A percentile compares a stretch with the other conserved stretches of the same genome.
phyloP scores from a whole-genome alignment of 169 alveolate species.

The Plasmodium gallinaceum region DNA sequence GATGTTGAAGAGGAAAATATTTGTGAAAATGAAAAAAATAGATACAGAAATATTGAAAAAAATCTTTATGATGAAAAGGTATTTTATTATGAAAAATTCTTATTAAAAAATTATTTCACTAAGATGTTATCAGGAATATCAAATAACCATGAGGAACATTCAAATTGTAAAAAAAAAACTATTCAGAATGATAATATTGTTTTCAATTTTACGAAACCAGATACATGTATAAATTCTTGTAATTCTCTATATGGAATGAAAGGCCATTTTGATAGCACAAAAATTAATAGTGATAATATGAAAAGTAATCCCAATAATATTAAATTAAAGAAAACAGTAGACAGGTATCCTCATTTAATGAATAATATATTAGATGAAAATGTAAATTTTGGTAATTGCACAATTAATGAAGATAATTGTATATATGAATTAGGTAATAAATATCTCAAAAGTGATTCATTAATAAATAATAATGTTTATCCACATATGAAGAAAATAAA shows the following conservation, averaged over 20 bases:
- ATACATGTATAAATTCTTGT: constrained; percentile 3
- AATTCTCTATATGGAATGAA: constrained; percentile 21
- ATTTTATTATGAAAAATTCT: constrained; percentile 40
- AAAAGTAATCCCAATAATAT: neutral
- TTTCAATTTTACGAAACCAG: neutral
- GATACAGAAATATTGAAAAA: constrained; percentile 1
- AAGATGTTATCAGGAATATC: constrained; percentile 36
- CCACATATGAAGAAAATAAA: constrained; percentile 9
- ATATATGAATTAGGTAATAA: neutral
- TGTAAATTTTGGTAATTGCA: neutral
- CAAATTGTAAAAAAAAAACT: neutral
- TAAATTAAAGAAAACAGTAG: neutral
- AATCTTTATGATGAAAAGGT: constrained; percentile 29
- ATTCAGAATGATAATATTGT: neutral
- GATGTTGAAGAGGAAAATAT: constrained; percentile 7
- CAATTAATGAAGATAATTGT: neutral
- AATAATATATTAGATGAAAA: neutral
- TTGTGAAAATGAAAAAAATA: constrained; percentile 1
- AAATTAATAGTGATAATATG: neutral
- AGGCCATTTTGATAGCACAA: constrained; percentile 20
- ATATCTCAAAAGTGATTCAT: neutral
- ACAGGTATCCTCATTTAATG: neutral
- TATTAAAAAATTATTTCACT: constrained; percentile 46
- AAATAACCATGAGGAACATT: constrained; percentile 22
- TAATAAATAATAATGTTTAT: neutral